These are phyloP conservation scores for Penicillium egyptiacum DNA, from an alignment of 495 filamentous ascomycete genomes.

Conservation along the genomic window DNA sequence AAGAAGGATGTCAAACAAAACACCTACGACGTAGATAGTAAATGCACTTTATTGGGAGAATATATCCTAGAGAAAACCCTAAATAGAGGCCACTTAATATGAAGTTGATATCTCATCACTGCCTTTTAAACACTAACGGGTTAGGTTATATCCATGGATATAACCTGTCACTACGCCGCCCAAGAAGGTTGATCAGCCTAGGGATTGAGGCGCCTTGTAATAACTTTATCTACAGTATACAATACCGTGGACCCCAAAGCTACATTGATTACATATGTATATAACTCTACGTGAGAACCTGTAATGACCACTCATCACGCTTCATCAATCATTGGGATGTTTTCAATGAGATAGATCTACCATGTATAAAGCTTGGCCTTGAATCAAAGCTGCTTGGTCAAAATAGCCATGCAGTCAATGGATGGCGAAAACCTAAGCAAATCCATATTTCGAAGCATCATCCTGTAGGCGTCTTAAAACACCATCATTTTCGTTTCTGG, in stretches of 20 bases:
- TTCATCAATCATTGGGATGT: constrained; percentile 16
- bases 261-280: not conserved
- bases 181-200: not conserved
- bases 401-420: constrained; percentile 20
- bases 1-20: not conserved
- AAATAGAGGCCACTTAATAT: too few species aligned
- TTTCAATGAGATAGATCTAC: constrained; percentile 6
- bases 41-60: too few species aligned
- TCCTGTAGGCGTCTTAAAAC: constrained; percentile 20
- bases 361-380: not conserved
- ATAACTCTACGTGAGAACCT: not conserved
- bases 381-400: not conserved
- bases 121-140: too few species aligned
- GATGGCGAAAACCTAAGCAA: constrained; percentile 19
- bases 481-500: constrained; percentile 30
- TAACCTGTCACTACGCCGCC: too few species aligned
- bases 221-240: not conserved
- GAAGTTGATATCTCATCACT: too few species aligned
- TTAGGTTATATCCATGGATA: too few species aligned
- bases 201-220: not conserved
- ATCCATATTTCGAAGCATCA: constrained; percentile 17
- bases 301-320: constrained; percentile 3
- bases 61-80: too few species aligned
- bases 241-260: not conserved
- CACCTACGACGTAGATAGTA: not conserved